Evolutionary conservation across 2,329 filamentous ascomycete genomes (phyloP).

Genomic region (Blumeriella jaapii): DNA sequence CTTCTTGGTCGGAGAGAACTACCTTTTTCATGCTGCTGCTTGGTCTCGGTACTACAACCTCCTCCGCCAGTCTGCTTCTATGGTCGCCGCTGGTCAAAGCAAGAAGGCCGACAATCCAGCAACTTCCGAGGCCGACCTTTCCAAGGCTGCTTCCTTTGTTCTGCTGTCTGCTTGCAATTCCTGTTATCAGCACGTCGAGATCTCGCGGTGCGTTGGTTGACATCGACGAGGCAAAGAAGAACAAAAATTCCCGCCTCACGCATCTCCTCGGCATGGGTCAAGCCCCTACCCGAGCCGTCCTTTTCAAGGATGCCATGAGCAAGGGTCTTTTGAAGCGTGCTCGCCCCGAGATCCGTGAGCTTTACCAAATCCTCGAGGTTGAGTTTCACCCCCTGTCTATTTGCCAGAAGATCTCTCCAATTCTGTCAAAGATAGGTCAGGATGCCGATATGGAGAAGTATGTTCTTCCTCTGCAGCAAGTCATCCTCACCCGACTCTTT

Average conservation of each 20-base stretch:
- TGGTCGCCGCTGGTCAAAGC: constrained; percentile 74
- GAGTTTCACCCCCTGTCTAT: constrained; percentile 98
- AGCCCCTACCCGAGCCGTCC: constrained; percentile 73
- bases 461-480: constrained; percentile 88
- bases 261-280: constrained; percentile 90
- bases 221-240: constrained; percentile 93
- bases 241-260: constrained; percentile 95
- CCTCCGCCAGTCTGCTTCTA: constrained; percentile 75
- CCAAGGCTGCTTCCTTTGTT: constrained; percentile 91
- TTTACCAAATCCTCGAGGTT: constrained; percentile 98
- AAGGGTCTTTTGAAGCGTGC: constrained; percentile 91
- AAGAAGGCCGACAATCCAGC: constrained; percentile 92
- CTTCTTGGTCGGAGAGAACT: constrained; percentile 98
- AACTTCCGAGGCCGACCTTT: constrained; percentile 78
- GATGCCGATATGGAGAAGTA: constrained; percentile 98
- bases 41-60: constrained; percentile 98
- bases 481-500: constrained; percentile 95
- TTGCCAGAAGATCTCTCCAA: constrained; percentile 97
- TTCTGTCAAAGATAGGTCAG: constrained; percentile 82
- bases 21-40: constrained; percentile 95
- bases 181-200: constrained; percentile 95
- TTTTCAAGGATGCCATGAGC: constrained; percentile 93
- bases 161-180: constrained; percentile 95
- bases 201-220: constrained; percentile 94
- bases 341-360: constrained; percentile 85